phyloP scores from a whole-genome alignment of 306 rosid species.

The Citrullus colocynthis region DNA sequence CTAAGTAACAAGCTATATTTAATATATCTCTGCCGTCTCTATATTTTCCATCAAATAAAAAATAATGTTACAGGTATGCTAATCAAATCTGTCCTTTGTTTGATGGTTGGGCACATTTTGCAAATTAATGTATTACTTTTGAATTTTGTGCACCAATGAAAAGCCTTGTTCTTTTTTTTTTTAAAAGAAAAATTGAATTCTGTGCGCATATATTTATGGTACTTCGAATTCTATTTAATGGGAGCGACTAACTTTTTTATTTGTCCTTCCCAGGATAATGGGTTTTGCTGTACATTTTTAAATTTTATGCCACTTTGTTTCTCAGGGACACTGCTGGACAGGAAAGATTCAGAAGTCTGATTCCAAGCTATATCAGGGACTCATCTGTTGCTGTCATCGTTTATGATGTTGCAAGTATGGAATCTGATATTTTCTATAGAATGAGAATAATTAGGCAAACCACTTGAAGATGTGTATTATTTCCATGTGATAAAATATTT shows the following conservation, averaged over 20 bases:
- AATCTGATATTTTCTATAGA: background rate
- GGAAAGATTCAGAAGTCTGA: slow-evolving; percentile 56
- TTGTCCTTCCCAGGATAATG: background rate
- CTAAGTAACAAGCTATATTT: background rate
- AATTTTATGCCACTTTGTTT: background rate
- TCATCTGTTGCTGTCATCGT: slow-evolving; percentile 50
- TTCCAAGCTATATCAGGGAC: slow-evolving; percentile 50
- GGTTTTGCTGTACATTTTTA: background rate
- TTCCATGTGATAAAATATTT: background rate
- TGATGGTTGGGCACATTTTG: background rate
- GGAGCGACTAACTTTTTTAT: background rate
- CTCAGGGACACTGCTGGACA: slow-evolving; percentile 50
- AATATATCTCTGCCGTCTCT: background rate
- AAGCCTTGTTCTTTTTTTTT: too few relatives aligned
- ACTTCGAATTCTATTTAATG: background rate
- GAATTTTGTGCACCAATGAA: background rate
- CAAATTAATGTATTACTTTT: background rate
- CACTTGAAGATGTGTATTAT: background rate
- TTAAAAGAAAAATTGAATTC: too few relatives aligned
- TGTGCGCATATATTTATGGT: background rate
- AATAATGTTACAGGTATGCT: background rate
- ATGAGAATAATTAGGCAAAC: background rate
- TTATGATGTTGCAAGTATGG: slow-evolving; percentile 44
- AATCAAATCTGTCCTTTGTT: background rate
- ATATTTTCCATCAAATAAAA: background rate